A percentile compares a stretch with the other conserved stretches of the same genome.
These are phyloP conservation scores for Pichia cactophila DNA, from an alignment of 1,139 yeast species.

Conservation along the genomic window DNA sequence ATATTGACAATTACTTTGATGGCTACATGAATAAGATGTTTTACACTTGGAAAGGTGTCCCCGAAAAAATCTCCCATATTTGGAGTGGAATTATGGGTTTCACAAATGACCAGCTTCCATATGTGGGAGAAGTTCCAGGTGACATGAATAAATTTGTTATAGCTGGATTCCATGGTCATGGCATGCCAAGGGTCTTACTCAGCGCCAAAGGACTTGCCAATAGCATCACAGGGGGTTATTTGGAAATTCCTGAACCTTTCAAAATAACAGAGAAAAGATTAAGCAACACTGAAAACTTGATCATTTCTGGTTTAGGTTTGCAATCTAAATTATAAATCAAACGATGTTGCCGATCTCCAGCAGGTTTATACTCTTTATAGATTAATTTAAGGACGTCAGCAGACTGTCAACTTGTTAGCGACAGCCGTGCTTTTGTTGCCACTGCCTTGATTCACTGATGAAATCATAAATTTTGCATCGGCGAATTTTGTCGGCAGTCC, in stretches of 20 bases:
- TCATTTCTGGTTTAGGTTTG: neutral
- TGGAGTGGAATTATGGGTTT: constrained; percentile 40
- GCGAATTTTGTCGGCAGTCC: no score
- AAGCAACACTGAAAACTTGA: neutral
- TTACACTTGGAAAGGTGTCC: constrained; percentile 4
- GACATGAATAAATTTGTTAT: constrained; percentile 28
- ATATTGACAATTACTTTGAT: neutral
- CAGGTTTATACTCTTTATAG: no score
- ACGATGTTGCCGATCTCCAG: neutral
- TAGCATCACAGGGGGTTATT: constrained; percentile 16
- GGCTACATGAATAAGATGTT: neutral
- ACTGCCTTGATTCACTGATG: no score
- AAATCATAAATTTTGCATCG: no score
- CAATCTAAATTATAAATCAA: neutral
- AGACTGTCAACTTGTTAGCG: no score
- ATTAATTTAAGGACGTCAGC: no score
- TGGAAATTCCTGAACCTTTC: constrained; percentile 12
- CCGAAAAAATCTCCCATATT: constrained; percentile 8
- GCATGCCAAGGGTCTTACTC: constrained; percentile 38
- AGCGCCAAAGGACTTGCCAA: constrained; percentile 16
- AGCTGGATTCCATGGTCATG: constrained; percentile 43
- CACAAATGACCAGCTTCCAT: constrained; percentile 30
- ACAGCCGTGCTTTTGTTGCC: no score
- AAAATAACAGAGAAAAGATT: constrained; percentile 4
- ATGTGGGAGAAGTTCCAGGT: constrained; percentile 30